Conservation (phyloP, 1,139 yeast genomes). For the Zygoascus hellenicus region DNA sequence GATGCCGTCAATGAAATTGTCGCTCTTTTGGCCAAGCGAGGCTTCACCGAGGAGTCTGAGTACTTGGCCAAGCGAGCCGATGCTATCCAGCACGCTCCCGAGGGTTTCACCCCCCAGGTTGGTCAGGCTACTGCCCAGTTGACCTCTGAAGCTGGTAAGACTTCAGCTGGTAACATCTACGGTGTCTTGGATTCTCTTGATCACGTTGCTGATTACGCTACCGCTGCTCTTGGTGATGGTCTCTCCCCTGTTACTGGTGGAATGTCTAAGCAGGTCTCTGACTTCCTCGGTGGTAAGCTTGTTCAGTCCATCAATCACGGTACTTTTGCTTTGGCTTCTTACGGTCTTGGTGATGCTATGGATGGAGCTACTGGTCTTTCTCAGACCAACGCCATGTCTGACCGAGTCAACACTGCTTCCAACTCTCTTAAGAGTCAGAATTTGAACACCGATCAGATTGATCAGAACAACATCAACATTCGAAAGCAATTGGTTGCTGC, state of each 20-base stretch:
- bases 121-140: conserved; percentile 8
- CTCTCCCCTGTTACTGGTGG: conserved; percentile 13
- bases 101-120: conserved; percentile 11
- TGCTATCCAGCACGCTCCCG: conserved; percentile 13
- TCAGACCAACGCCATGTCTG: conserved; percentile 4
- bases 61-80: conserved; percentile 6
- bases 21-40: conserved; percentile 2
- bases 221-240: conserved; percentile 7
- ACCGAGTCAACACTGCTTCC: conserved; percentile 11
- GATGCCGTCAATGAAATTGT: conserved; percentile 1
- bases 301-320: conserved; percentile 13
- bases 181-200: conserved; percentile 10
- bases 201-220: conserved; percentile 12
- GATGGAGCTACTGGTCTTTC: conserved; percentile 9
- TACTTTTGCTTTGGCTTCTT: conserved; percentile 12
- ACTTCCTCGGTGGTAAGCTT: conserved; percentile 11
- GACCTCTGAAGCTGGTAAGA: conserved; percentile 8
- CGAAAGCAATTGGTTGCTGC: conserved; percentile 7
- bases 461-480: conserved; percentile 5
- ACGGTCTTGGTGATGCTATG: conserved; percentile 8
- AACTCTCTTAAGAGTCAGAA: conserved; percentile 7
- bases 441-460: conserved; percentile 7
- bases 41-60: conserved; percentile 6
- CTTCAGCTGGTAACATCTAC: conserved; percentile 13
- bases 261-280: conserved; percentile 8